These are phyloP conservation scores for Adansonia grandidieri DNA, from an alignment of 441 rosid genomes.

Conservation along the genomic window DNA sequence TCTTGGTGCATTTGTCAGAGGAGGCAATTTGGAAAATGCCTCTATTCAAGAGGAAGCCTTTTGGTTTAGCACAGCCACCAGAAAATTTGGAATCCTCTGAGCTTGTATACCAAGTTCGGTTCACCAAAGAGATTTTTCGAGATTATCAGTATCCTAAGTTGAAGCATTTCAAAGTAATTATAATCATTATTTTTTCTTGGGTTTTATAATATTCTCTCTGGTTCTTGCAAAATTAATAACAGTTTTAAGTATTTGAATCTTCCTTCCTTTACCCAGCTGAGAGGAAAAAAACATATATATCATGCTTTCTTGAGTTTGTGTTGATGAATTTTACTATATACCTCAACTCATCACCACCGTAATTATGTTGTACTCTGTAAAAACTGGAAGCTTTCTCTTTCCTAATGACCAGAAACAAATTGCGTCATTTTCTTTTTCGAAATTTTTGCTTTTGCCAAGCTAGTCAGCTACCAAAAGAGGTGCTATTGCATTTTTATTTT, in stretches of 20 bases:
- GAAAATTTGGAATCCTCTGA: constrained; percentile 70
- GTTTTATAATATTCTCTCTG: constrained; percentile 2
- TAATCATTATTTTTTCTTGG: not conserved
- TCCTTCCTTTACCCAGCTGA: not conserved
- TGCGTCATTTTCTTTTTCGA: not conserved
- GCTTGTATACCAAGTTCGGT: constrained; percentile 89
- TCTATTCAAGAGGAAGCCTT: constrained; percentile 74
- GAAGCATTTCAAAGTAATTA: constrained; percentile 1
- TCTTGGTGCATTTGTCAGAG: constrained; percentile 15
- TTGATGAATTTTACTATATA: not conserved
- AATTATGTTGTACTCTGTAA: not conserved
- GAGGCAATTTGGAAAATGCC: constrained; percentile 61
- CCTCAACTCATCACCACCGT: not conserved
- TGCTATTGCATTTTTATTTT: constrained; percentile 36
- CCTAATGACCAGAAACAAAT: not conserved
- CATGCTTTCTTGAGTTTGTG: not conserved
- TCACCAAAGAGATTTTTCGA: constrained; percentile 89
- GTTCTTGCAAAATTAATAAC: constrained; percentile 14
- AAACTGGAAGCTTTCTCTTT: constrained; percentile 6
- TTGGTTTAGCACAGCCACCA: constrained; percentile 64
- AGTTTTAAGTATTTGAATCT: not conserved
- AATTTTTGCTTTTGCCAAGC: constrained; percentile 5
- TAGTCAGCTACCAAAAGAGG: not conserved
- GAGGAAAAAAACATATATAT: not conserved
- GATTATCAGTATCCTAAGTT: constrained; percentile 86